A percentile compares a stretch with the other conserved stretches of the same genome.
phyloP scores from a whole-genome alignment of 106 monocot species.

The Acorus calamus region DNA sequence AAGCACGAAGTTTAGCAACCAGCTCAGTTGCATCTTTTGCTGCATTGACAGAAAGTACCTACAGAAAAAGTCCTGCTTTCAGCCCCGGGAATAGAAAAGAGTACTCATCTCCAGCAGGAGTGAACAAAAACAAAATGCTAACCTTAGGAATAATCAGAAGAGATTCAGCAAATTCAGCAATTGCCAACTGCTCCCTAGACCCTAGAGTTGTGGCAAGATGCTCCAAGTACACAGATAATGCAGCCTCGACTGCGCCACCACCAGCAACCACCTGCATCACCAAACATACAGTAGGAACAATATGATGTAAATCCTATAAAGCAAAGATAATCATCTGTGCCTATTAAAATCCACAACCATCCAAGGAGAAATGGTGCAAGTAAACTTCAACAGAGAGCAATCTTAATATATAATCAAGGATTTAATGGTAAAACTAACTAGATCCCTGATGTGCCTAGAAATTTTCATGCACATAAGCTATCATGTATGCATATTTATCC shows the following conservation, averaged over 20 bases:
- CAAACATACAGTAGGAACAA: background rate
- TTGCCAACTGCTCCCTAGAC: conserved; percentile 66
- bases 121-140: background rate
- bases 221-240: conserved; percentile 69
- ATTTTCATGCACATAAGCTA: no score
- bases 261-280: conserved; percentile 72
- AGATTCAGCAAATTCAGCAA: conserved; percentile 70
- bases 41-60: conserved; percentile 98
- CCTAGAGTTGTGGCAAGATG: conserved; percentile 71
- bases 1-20: conserved; percentile 90
- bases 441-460: no score
- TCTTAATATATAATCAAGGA: no score
- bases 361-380: no score
- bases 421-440: no score
- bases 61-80: background rate
- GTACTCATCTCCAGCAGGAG: background rate
- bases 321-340: no score
- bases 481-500: no score
- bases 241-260: conserved; percentile 75
- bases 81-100: no score
- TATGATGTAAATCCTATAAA: no score
- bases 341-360: no score
- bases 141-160: conserved; percentile 65
- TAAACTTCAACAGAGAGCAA: no score
- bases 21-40: conserved; percentile 96